Base-by-base conservation (phyloP, 805 yeast genomes). In the Candida dendrica region DNA sequence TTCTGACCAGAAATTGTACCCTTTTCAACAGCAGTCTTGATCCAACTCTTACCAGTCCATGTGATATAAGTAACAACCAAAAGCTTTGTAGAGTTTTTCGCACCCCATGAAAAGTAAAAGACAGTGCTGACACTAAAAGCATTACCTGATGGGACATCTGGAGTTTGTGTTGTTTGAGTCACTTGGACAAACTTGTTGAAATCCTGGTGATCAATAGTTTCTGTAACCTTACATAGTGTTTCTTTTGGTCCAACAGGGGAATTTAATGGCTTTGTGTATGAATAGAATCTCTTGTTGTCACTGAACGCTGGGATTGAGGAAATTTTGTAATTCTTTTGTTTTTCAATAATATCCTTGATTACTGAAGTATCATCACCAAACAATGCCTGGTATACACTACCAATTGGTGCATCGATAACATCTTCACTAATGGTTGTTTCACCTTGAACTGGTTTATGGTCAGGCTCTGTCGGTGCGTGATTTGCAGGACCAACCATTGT, bases 111-210 rank as follows among this genome's bases (percentile, higher is more conserved):
- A 6, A 83, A 60, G 49, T 71, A 71, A 30, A 74, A 69, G 24
- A 69, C 66, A 2, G 93, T 81, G 41, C 71, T 68, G 3, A 82
- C 83, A 37, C 71, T 68, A 50, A 85, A 85, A 0, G 83, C 67
- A 47, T 68, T 72, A 7, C 95, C 93, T 29, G 84, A 78, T 0
- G 95, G 95, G n/a, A 84, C 87, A 63, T 84, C 93, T 0, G 93
- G 95, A 0, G 88, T 81, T 38, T 70, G 73, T 0, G 89, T 79
- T 1, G 67, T 58, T 48, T 81, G 85, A 3, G 72, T 67, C 2
- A 79, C 75, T 26, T 68, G 65, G 18, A 79, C 66, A 43, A 58
- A 63, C 20, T 66, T 63, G 6, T 72, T 66, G 16, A 74, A 66
- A 51, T 83, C 80, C 42, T 56, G 65, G 35, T 71, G 66, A 26